Percentiles rank a stretch among this genome's conserved stretches.
Conservation (phyloP, 805 yeast genomes). For the Ogataea ramenticola region DNA sequence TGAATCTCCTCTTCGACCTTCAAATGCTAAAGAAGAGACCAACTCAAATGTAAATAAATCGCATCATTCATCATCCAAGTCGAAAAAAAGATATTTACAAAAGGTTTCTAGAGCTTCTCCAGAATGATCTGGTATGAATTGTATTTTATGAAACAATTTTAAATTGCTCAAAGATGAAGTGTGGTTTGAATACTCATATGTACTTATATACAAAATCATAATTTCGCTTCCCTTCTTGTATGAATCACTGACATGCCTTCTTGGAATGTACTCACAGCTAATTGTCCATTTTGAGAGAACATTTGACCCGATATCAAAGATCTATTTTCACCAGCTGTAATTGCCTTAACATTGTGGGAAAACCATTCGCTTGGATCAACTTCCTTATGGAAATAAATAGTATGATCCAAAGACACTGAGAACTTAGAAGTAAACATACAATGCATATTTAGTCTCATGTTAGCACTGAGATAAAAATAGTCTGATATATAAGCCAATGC, state of each 20-base stretch:
- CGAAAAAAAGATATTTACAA: neutral
- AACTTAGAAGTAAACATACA: constrained; percentile 39
- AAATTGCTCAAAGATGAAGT: too few species aligned
- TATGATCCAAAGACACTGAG: constrained; percentile 59
- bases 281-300: constrained; percentile 39
- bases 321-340: constrained; percentile 45
- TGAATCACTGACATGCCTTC: constrained; percentile 47
- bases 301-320: constrained; percentile 53
- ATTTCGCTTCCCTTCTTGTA: neutral
- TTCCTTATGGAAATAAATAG: constrained; percentile 55
- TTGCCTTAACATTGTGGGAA: constrained; percentile 38
- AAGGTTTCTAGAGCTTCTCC: neutral
- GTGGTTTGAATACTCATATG: too few species aligned
- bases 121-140: neutral
- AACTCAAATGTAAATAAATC: too few species aligned
- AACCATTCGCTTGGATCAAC: constrained; percentile 39
- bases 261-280: constrained; percentile 56
- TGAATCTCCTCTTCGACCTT: too few species aligned
- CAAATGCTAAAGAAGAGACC: neutral
- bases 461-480: constrained; percentile 42
- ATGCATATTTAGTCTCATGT: constrained; percentile 43
- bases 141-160: too few species aligned
- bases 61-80: too few species aligned
- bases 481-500: constrained; percentile 57
- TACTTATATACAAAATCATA: neutral